Evolutionary conservation across 306 rosid species (phyloP), one percentile per base, ranked within the genome.

Genomic region (Trifolium fragiferum): DNA sequence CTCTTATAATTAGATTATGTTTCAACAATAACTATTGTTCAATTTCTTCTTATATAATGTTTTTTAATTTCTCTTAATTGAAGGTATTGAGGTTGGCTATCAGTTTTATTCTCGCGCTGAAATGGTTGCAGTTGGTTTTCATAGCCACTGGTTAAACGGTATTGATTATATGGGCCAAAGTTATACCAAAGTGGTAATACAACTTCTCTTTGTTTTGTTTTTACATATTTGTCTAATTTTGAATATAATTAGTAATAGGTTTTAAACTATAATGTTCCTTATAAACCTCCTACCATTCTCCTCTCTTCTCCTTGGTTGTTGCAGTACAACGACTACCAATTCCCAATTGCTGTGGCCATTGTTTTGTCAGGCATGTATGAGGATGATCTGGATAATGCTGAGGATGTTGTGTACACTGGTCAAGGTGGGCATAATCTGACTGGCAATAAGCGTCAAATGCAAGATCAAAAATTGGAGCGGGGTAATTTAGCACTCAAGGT

Each of bases 401-500:
- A 94, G 59, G 95, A 94, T 68, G 88, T 94, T 58, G 78, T 92
- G 50, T 94, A 94, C 84, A 92, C 99, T 32, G 99, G 99, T 70
- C 99, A 94, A 87, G 99, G 99, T 69, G 99, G 99, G 38, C 96
- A 94, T 66, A 87, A 94, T 81, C 72, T 94, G 84, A 85, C 76
- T 6, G 98, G 99, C 44, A 77, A 94, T 78, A 94, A 90, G 75
- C 93, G 97, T 54, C 99, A 94, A 86, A 81, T 79, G 44, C 68
- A 37, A 27, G 99, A 94, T 71, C 99, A 94, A 76, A 73, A 41
- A 35, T 59, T 94, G 82, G 86, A 86, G 75, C 96, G 93, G 50
- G 99, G 97, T 55, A 94, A 94, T 83, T 72, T 94, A 77, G 99
- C 97, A 5, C 96, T 92, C 33, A 94, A 94, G 98, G 98, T 94